A percentile compares a stretch with the other conserved stretches of the same genome.
Evolutionary conservation across 2,329 filamentous ascomycete species (phyloP).

Genomic region (Pseudohalonectria lignicola): DNA sequence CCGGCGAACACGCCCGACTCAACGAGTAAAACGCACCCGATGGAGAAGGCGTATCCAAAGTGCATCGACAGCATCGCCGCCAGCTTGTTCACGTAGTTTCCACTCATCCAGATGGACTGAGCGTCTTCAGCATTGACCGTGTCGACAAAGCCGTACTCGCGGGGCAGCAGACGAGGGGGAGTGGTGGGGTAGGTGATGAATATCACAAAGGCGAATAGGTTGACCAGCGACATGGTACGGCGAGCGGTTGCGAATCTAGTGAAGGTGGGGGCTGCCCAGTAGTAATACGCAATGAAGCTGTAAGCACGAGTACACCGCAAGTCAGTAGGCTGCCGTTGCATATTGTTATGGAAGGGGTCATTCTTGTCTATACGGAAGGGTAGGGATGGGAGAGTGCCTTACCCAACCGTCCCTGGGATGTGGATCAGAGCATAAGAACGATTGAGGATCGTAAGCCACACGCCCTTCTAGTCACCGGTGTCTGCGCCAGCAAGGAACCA

Average conservation of each 20-base stretch:
- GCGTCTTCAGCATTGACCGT: slow-evolving; percentile 39
- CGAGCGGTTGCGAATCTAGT: slow-evolving; percentile 23
- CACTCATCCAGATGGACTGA: slow-evolving; percentile 41
- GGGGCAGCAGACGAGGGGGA: slow-evolving; percentile 44
- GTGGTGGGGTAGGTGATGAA: slow-evolving; percentile 56
- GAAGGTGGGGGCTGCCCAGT: slow-evolving; percentile 38
- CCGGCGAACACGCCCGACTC: slow-evolving; percentile 35
- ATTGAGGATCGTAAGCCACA: slow-evolving; percentile 31
- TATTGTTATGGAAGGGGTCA: not conserved
- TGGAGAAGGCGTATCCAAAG: slow-evolving; percentile 43
- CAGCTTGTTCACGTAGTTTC: slow-evolving; percentile 45
- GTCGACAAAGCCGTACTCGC: slow-evolving; percentile 38
- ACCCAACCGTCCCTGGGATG: slow-evolving; percentile 38
- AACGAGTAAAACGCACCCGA: slow-evolving; percentile 40
- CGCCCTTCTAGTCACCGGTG: slow-evolving; percentile 18
- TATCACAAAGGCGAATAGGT: slow-evolving; percentile 47
- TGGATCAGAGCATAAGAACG: slow-evolving; percentile 37
- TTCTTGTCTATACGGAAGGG: not conserved
- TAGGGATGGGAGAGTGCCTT: not conserved
- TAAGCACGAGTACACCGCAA: too few relatives aligned
- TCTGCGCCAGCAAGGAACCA: slow-evolving; percentile 30
- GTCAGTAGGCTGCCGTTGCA: not conserved
- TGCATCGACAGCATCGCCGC: slow-evolving; percentile 48
- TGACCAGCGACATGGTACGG: slow-evolving; percentile 42
- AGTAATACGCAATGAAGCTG: slow-evolving; percentile 54